These are phyloP conservation scores for Magnaporthales sp. DNA, from an alignment of 2,329 filamentous ascomycete species.

Conservation along the genomic window DNA sequence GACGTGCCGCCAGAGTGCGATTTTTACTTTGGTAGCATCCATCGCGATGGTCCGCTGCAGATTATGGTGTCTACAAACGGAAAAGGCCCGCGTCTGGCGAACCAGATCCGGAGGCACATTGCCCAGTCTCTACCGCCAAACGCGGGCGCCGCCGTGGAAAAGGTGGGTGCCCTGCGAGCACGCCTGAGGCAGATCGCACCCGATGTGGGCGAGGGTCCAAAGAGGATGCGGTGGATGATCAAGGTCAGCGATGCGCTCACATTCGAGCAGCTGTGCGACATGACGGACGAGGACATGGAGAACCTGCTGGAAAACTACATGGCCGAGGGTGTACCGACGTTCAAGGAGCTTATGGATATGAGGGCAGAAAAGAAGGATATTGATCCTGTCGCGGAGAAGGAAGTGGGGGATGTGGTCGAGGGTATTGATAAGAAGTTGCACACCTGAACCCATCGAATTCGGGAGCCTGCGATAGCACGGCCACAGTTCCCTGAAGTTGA, in stretches of 20 bases:
- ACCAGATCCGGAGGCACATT: constrained; percentile 76
- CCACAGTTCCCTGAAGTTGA: no score
- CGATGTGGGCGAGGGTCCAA: constrained; percentile 62
- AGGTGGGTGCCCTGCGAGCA: constrained; percentile 70
- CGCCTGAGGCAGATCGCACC: constrained; percentile 75
- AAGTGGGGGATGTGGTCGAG: not conserved
- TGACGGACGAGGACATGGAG: constrained; percentile 80
- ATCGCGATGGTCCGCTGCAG: constrained; percentile 90
- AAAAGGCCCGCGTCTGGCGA: constrained; percentile 85
- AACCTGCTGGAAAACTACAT: constrained; percentile 69
- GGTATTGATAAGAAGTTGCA: constrained; percentile 1
- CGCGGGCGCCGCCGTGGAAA: constrained; percentile 76
- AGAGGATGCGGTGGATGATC: constrained; percentile 94
- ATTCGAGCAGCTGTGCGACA: constrained; percentile 73
- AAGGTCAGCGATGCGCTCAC: constrained; percentile 81
- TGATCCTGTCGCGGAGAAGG: not conserved
- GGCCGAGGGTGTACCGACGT: constrained; percentile 42
- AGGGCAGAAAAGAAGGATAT: constrained; percentile 20
- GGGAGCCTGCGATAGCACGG: not conserved
- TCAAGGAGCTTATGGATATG: constrained; percentile 47
- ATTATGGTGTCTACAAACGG: constrained; percentile 99
- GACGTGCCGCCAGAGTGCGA: constrained; percentile 96
- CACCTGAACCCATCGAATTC: not conserved
- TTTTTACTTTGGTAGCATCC: constrained; percentile 95
- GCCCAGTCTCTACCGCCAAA: constrained; percentile 67